Evolutionary conservation across 768 basidiomycete species (phyloP).

Genomic region (Calocybe gangraenosa): DNA sequence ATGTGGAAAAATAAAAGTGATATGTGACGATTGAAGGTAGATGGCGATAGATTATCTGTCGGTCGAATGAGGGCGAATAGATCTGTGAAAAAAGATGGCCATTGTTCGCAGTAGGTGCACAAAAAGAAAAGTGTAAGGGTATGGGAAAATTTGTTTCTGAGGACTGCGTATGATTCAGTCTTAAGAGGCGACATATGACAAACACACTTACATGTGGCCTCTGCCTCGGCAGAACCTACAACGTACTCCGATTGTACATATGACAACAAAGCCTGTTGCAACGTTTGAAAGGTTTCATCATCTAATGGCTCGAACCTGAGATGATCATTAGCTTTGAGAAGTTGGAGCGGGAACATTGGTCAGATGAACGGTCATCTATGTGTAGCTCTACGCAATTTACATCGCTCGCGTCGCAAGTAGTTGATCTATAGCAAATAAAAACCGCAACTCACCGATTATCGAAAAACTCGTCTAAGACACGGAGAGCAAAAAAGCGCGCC

Average conservation of each 20-base stretch:
- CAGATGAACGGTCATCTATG: background rate
- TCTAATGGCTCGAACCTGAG: constrained; percentile 63
- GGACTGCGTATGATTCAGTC: constrained; percentile 40
- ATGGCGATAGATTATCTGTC: constrained; percentile 48
- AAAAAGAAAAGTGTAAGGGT: constrained; percentile 87
- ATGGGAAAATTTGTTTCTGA: constrained; percentile 95
- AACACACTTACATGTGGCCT: constrained; percentile 66
- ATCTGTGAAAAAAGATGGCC: constrained; percentile 82
- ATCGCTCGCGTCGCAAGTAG: background rate
- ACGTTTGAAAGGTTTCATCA: constrained; percentile 59
- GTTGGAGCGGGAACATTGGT: background rate
- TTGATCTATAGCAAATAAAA: background rate
- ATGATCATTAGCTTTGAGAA: constrained; percentile 5
- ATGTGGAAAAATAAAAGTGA: constrained; percentile 89
- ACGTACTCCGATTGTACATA: constrained; percentile 91
- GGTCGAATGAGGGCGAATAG: constrained; percentile 70
- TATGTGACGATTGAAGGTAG: constrained; percentile 77
- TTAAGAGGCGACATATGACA: constrained; percentile 12
- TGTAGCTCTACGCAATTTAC: background rate
- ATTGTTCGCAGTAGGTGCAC: constrained; percentile 79
- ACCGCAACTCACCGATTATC: constrained; percentile 65
- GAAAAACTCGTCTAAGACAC: constrained; percentile 77
- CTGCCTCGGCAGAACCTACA: constrained; percentile 77
- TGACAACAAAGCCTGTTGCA: constrained; percentile 73
- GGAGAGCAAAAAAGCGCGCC: constrained; percentile 76